Base-by-base conservation (phyloP, 208 protist species). In the Wallacemonas sp. region DNA sequence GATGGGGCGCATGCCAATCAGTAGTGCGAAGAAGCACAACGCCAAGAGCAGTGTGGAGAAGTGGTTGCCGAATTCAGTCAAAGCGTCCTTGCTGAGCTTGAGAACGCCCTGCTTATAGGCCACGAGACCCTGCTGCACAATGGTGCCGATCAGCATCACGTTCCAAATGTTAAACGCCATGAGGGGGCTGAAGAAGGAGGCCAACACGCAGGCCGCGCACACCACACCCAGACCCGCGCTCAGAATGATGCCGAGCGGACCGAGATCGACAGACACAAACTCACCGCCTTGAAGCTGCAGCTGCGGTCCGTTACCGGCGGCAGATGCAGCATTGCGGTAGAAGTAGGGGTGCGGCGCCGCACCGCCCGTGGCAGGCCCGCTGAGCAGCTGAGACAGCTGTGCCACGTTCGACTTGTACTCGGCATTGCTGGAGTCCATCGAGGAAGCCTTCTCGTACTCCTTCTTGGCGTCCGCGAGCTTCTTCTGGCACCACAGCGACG, bases 401-500 rank as follows among this genome's bases (percentile, higher is more conserved):
- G 71, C 43, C 11, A 85, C 26, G 44, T 72, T 88, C 29, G 81
- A 56, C 66, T 77, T 74, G 30, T 68, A 47, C 26, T 52, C 67
- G 17, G 55, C 64, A 62, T 88, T 85, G 41, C 48, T 66, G n/a
- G 81, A 76, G 6, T 83, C 81, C 52, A 95, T 33, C 21, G 32
- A 32, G 11, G 76, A 29, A 0, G 83, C 85, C 19, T 65, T 47
- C 62, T 90, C 81, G 44, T 85, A 91, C 72, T 77, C 81, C 21
- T 48, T 43, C 30, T 76, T 67, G 1, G 88, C 85, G 44, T 87
- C 81, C 8, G 62, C 41, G 3, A 78, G 57, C 70, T 85, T 75
- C 46, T 72, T 69, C 44, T 86, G 69, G 12, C 65, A 64, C 88
- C 85, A 95, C 21, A 88, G 70, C 16, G 85, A 81, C 0, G 72